phyloP scores from a whole-genome alignment of 2,329 filamentous ascomycete genomes.

The Paracoccidioides lutzii region DNA sequence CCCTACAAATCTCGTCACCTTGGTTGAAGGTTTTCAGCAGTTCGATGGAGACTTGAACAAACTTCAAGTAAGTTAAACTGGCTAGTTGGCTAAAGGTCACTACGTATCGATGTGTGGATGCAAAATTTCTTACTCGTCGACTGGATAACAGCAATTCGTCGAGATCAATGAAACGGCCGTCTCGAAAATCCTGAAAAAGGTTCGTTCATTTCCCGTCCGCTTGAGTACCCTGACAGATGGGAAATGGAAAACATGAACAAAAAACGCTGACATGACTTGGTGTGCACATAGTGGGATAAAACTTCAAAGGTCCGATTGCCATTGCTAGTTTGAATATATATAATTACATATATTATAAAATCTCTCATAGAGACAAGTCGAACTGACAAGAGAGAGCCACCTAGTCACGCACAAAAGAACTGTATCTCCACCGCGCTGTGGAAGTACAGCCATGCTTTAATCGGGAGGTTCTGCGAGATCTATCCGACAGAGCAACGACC shows the following conservation, averaged over 20 bases:
- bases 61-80: conserved; percentile 45
- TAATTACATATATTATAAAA: not conserved
- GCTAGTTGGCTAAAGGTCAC: not conserved
- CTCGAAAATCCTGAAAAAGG: conserved; percentile 96
- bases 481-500: conserved; percentile 95
- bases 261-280: conserved; percentile 14
- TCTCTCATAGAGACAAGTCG: conserved; percentile 6
- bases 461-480: conserved; percentile 85
- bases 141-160: conserved; percentile 68
- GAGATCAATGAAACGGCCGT: conserved; percentile 97
- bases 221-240: not conserved
- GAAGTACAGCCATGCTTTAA: conserved; percentile 99
- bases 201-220: conserved; percentile 23
- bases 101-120: not conserved
- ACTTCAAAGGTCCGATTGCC: conserved; percentile 62
- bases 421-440: conserved; percentile 88
- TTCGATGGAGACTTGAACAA: conserved; percentile 96
- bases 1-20: conserved; percentile 83
- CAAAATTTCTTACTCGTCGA: not conserved
- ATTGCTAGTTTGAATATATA: conserved; percentile 3
- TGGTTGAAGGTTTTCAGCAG: conserved; percentile 94
- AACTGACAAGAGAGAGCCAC: conserved; percentile 19
- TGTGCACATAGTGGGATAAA: conserved; percentile 68
- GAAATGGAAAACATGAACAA: not conserved
- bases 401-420: conserved; percentile 86